Evolutionary conservation across 495 filamentous ascomycete species (phyloP).

Genomic region (Xylaria palmicola): DNA sequence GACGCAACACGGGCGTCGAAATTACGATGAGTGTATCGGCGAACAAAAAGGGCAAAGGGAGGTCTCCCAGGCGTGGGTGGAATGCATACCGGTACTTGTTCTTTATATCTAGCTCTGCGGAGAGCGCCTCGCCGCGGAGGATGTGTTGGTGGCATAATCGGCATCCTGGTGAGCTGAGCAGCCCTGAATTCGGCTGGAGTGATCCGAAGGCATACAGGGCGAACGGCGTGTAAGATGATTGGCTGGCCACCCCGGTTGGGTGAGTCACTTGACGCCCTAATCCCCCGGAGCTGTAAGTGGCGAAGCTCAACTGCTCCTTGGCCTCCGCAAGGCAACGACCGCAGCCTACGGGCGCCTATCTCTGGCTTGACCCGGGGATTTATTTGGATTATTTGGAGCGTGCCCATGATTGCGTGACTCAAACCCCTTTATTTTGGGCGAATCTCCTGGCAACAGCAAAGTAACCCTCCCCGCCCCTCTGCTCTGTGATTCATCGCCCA

Average conservation of each 20-base stretch:
- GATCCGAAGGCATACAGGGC: constrained; percentile 1
- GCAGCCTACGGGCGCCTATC: neutral
- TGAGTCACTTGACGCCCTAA: constrained; percentile 5
- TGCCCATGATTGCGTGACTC: neutral
- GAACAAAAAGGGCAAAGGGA: neutral
- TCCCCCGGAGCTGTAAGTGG: neutral
- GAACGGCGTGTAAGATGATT: constrained; percentile 14
- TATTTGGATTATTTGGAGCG: neutral
- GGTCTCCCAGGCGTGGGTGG: neutral
- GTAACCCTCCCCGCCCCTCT: too few relatives aligned
- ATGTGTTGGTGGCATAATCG: neutral
- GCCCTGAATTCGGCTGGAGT: neutral
- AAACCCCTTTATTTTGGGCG: too few relatives aligned
- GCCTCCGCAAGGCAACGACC: neutral
- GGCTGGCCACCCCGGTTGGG: neutral
- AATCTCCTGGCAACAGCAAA: too few relatives aligned
- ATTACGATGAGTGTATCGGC: neutral
- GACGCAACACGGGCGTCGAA: neutral
- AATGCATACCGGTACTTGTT: neutral
- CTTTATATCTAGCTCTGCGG: neutral
- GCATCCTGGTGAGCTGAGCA: neutral
- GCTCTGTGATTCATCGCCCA: too few relatives aligned
- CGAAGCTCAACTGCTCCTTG: neutral
- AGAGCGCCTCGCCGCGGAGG: neutral
- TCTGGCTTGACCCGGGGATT: neutral